Evolutionary conservation across 164 flowering plant genomes (phyloP).

Genomic region (Annona cherimola): DNA sequence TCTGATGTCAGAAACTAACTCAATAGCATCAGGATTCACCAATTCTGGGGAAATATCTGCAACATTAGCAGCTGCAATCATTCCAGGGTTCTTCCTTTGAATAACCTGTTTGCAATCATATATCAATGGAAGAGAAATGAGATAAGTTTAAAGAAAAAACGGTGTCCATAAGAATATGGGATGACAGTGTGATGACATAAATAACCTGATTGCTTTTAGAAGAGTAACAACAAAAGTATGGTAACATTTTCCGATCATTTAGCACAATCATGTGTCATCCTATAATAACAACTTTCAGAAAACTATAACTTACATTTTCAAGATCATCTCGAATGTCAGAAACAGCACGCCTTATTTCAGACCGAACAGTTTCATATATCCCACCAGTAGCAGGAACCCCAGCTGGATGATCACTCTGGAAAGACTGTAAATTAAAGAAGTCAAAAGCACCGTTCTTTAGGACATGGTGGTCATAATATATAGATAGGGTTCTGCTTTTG

Average conservation of each 20-base stretch:
- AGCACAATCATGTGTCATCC: not conserved
- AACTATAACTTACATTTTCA: slow-evolving; percentile 33
- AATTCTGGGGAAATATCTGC: slow-evolving; percentile 42
- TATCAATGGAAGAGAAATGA: not conserved
- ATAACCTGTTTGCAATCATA: slow-evolving; percentile 31
- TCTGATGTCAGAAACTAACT: slow-evolving; percentile 58
- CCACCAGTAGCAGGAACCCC: slow-evolving; percentile 21
- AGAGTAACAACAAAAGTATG: not conserved
- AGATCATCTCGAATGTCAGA: slow-evolving; percentile 57
- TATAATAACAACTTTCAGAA: too few species aligned
- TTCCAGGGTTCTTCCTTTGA: slow-evolving; percentile 23
- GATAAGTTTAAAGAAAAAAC: not conserved
- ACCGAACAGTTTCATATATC: slow-evolving; percentile 54
- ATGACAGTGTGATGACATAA: not conserved
- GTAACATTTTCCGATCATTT: not conserved
- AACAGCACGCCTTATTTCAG: slow-evolving; percentile 65
- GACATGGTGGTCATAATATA: too few species aligned
- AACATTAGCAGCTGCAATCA: slow-evolving; percentile 20
- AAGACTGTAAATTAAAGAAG: slow-evolving; percentile 16
- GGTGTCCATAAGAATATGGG: not conserved
- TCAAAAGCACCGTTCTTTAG: not conserved
- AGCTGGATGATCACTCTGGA: slow-evolving; percentile 27
- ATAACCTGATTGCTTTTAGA: not conserved
- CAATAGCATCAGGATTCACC: slow-evolving; percentile 47
- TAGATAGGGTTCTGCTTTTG: too few species aligned